Evolutionary conservation across 805 yeast genomes (phyloP).

Genomic region (Myxozyma kluyveri): DNA sequence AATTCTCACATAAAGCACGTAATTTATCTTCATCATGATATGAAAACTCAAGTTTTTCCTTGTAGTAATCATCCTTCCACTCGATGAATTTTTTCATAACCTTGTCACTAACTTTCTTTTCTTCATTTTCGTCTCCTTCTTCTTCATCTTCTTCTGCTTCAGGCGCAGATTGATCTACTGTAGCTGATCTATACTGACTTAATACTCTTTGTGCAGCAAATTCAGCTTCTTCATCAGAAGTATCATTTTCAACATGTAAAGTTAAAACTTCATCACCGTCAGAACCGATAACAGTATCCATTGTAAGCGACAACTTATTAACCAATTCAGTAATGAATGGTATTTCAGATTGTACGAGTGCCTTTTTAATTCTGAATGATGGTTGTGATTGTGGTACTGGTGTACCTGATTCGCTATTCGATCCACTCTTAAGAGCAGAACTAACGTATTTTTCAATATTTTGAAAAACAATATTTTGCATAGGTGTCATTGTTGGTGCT

Average conservation of each 20-base stretch:
- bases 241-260: slow-evolving; percentile 55
- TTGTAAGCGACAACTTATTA: slow-evolving; percentile 7
- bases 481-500: slow-evolving; percentile 41
- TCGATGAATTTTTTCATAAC: slow-evolving; percentile 70
- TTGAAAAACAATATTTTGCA: slow-evolving; percentile 66
- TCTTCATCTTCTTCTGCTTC: slow-evolving; percentile 26
- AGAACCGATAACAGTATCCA: background rate
- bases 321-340: slow-evolving; percentile 18
- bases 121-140: slow-evolving; percentile 33
- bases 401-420: background rate
- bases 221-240: slow-evolving; percentile 65
- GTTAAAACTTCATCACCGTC: slow-evolving; percentile 2
- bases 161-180: background rate
- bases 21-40: slow-evolving; percentile 57
- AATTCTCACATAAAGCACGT: slow-evolving; percentile 67
- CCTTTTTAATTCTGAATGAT: slow-evolving; percentile 14
- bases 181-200: slow-evolving; percentile 39
- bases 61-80: slow-evolving; percentile 87
- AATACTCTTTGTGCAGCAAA: slow-evolving; percentile 53
- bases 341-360: slow-evolving; percentile 9
- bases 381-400: background rate
- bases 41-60: slow-evolving; percentile 70
- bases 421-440: background rate
- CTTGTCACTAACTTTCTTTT: slow-evolving; percentile 50
- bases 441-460: slow-evolving; percentile 18